Conservation (phyloP, 176 grass and related monocot genomes). For the Panicum miliaceum region DNA sequence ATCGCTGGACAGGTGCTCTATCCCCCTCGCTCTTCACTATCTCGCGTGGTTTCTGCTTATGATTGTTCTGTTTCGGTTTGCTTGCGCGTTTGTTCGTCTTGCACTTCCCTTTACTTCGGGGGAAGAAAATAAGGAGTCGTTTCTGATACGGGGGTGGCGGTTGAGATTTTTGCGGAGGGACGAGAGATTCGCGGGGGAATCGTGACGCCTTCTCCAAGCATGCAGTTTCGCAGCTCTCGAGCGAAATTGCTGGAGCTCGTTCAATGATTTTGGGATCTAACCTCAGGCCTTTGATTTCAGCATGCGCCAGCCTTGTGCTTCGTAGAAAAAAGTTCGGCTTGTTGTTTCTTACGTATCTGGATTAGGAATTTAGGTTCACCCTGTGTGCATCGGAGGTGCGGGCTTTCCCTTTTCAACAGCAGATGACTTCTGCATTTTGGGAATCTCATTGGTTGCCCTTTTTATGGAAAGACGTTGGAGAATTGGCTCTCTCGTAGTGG, state of each 20-base stretch:
- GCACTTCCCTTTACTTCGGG: not conserved
- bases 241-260: not conserved
- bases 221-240: not conserved
- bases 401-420: not conserved
- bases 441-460: not conserved
- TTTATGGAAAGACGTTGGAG: not conserved
- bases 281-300: not conserved
- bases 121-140: not conserved
- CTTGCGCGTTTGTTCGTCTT: constrained; percentile 24
- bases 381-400: not conserved
- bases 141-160: not conserved
- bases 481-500: not conserved
- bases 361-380: constrained; percentile 3
- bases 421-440: not conserved
- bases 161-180: constrained; percentile 22
- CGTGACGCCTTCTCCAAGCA: not conserved
- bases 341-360: not conserved
- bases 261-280: not conserved
- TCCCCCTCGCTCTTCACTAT: not conserved
- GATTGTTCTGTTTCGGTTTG: no score
- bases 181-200: constrained; percentile 22
- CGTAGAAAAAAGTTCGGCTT: not conserved
- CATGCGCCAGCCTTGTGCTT: not conserved
- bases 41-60: not conserved
- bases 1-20: constrained; percentile 28